Percentiles rank a stretch among this genome's conserved stretches.
Evolutionary conservation across 257 asterid species (phyloP).

Genomic region (Oldenlandia corymbosa): DNA sequence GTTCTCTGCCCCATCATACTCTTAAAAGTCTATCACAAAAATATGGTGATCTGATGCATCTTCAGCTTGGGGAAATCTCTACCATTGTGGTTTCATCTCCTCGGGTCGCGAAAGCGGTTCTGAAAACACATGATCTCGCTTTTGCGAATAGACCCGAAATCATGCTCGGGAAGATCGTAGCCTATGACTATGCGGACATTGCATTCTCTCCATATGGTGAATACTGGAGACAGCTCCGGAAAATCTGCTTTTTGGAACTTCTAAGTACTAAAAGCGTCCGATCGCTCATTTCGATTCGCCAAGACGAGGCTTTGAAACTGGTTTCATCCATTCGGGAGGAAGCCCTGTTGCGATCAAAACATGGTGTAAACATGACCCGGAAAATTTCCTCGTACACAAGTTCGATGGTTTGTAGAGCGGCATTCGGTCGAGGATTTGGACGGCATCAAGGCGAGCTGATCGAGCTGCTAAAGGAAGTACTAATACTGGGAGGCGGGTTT

Average conservation of each 20-base stretch:
- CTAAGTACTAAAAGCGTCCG: conserved; percentile 9
- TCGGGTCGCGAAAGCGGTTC: conserved; percentile 20
- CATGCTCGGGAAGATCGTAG: background rate
- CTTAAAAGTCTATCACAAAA: conserved; percentile 12
- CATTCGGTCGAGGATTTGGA: conserved; percentile 10
- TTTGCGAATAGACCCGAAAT: conserved; percentile 18
- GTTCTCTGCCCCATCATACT: conserved; percentile 10
- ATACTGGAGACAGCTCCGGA: conserved; percentile 20
- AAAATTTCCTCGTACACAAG: background rate
- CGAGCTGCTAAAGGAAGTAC: background rate
- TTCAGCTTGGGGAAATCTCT: conserved; percentile 20
- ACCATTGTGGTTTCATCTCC: conserved; percentile 22
- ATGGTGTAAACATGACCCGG: conserved; percentile 9
- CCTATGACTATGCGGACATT: conserved; percentile 7
- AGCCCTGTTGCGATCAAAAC: background rate
- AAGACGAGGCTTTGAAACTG: conserved; percentile 12
- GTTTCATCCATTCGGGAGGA: background rate
- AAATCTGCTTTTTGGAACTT: conserved; percentile 21
- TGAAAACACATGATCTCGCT: conserved; percentile 19
- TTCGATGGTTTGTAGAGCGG: conserved; percentile 10
- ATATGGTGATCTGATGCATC: conserved; percentile 24
- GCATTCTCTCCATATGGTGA: conserved; percentile 12
- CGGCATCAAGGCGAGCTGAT: conserved; percentile 1
- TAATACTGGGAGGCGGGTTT: conserved; percentile 5
- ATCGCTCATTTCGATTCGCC: conserved; percentile 3